Evolutionary conservation across 2,329 filamentous ascomycete genomes (phyloP).

Genomic region (Calonectria henricotiae): DNA sequence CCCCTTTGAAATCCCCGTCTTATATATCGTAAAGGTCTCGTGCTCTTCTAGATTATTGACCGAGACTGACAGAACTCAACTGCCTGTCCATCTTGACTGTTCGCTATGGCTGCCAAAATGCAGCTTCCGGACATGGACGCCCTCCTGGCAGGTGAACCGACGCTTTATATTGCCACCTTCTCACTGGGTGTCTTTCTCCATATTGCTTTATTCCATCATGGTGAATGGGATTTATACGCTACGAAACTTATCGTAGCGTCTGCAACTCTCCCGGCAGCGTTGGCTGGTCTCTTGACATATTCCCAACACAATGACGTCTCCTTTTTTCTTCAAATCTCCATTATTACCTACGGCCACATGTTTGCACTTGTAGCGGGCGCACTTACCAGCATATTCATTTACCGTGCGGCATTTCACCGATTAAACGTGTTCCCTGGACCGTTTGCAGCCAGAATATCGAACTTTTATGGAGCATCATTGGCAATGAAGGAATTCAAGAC

Average conservation of each 20-base stretch:
- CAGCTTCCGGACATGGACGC: slow-evolving; percentile 6
- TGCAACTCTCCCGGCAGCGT: not conserved
- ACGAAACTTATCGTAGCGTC: slow-evolving; percentile 6
- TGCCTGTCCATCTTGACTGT: not conserved
- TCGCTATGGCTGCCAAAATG: not conserved
- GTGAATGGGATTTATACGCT: slow-evolving; percentile 39
- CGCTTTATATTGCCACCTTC: slow-evolving; percentile 15
- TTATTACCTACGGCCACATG: not conserved
- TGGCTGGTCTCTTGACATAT: not conserved
- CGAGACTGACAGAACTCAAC: not conserved
- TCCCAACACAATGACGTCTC: not conserved
- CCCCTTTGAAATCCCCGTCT: not conserved
- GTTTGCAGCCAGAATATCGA: slow-evolving; percentile 35
- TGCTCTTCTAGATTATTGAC: not conserved
- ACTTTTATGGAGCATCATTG: slow-evolving; percentile 24
- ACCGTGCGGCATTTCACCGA: slow-evolving; percentile 39
- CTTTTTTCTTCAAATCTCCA: not conserved
- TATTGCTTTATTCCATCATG: slow-evolving; percentile 16
- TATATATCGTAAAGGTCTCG: slow-evolving; percentile 1
- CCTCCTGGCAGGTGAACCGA: not conserved
- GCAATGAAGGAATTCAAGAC: slow-evolving; percentile 21
- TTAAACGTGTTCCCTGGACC: slow-evolving; percentile 40
- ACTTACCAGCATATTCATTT: slow-evolving; percentile 28
- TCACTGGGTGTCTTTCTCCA: not conserved
- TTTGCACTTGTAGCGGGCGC: slow-evolving; percentile 10